Evolutionary conservation across 2,329 filamentous ascomycete genomes (phyloP).

Genomic region (Ophiostoma ulmi): DNA sequence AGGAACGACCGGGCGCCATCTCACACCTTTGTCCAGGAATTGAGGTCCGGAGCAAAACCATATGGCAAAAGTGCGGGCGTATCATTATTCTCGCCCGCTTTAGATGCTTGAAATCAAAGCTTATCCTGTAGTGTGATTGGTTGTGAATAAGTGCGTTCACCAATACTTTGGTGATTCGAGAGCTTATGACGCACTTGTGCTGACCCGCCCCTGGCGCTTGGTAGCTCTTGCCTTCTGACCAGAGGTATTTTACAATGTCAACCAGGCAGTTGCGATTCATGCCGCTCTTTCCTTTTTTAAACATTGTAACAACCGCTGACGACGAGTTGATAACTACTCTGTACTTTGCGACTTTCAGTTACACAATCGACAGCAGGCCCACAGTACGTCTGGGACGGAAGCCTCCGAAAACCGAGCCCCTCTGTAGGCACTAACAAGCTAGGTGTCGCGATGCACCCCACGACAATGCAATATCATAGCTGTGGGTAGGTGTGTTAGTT

Average conservation of each 20-base stretch:
- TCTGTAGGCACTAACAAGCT: neutral
- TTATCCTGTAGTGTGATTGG: conserved; percentile 6
- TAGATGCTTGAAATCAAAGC: neutral
- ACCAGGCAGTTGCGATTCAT: neutral
- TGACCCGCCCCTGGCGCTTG: neutral
- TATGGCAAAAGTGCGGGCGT: neutral
- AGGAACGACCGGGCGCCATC: neutral
- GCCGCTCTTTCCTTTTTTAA: neutral
- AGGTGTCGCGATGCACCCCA: conserved; percentile 5
- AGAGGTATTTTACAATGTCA: neutral
- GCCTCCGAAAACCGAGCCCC: conserved; percentile 20
- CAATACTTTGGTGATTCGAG: neutral
- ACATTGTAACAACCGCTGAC: neutral
- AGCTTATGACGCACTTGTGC: conserved; percentile 2
- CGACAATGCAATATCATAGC: neutral
- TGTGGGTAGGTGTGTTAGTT: neutral
- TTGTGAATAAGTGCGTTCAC: neutral
- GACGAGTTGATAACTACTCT: neutral
- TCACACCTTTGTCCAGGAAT: neutral
- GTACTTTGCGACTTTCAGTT: neutral
- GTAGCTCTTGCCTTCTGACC: neutral
- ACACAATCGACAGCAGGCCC: neutral
- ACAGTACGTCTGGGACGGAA: conserved; percentile 15
- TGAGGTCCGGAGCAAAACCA: neutral
- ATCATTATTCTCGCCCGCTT: neutral